phyloP scores from a whole-genome alignment of 768 basidiomycete species.

The Tricholoma flavovirens region DNA sequence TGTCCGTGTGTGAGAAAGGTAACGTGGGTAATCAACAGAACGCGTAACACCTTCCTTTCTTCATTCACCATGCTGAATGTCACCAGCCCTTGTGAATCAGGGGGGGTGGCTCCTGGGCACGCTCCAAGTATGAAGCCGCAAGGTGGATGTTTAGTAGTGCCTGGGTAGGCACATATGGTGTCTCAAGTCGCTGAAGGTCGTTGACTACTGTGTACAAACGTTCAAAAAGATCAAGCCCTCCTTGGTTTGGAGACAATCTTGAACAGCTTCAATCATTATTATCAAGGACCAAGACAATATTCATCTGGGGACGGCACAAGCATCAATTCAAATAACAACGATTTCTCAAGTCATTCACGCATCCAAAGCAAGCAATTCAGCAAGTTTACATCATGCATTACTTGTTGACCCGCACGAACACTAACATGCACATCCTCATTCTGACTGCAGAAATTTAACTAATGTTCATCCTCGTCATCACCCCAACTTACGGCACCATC shows the following conservation, averaged over 20 bases:
- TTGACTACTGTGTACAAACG: no score
- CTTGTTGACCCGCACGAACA: neutral
- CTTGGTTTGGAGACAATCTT: neutral
- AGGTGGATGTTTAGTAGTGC: no score
- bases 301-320: neutral
- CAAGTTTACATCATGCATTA: neutral
- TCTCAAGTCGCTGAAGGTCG: no score
- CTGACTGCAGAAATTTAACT: neutral
- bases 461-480: neutral
- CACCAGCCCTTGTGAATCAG: no score
- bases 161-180: no score
- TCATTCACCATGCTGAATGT: no score
- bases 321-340: neutral
- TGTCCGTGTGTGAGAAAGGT: no score
- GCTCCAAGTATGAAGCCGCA: no score
- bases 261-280: conserved; percentile 3
- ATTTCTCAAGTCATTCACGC: neutral
- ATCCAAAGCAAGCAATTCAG: neutral
- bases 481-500: conserved; percentile 11
- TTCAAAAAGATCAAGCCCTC: neutral
- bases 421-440: neutral
- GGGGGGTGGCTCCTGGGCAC: no score
- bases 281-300: neutral
- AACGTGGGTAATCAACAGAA: no score
- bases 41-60: no score